Base-by-base conservation (phyloP, 78 protist species). In the Ministeria vibrans region DNA sequence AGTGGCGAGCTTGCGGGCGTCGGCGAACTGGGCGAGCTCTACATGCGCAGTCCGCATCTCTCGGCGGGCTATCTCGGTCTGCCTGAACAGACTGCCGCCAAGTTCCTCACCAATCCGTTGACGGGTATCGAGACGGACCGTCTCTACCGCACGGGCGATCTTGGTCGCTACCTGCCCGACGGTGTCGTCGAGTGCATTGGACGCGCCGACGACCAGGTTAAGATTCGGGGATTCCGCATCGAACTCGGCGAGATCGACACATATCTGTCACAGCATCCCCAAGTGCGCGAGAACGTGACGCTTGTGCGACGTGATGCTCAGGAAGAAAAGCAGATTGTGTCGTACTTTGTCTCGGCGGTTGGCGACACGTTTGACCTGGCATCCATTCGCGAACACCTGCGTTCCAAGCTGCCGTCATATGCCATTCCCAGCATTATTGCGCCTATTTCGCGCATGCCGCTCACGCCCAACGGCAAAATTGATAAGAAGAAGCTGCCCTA, bases 221-320 rank as follows among this genome's bases (percentile, higher is more conserved):
- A 89, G 79, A 75, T 89, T 62, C 75, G 92, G 43, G 92, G 92
- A 1, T 89, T 86, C 83, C 79, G 92, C 39, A 89, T 89, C 61
- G 92, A 89, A 41, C 73, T 89, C 38, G 88, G 88, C 1, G 92
- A 89, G 78, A 83, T 89, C 36, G 71, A 86, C 55, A 86, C 87
- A 28, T 23, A 41, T 53, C 70, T 87, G 30, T 0, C 61, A 34
- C 63, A 44, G 20, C 82, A 71, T 36, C 75, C 46, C 5, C 30
- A 49, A 63, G 86, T 82, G 77, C 53, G 78, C n/a, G 90, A 85
- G 62, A 83, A 75, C 39, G 86, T 81, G 36, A 85, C 88, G 49
- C 64, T 85, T 23, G 89, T 85, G 43, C 38, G 77, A 11, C 73
- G 77, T 23, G 88, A 84, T n/a, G 2, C 49, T 18, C 45, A 70